Evolutionary conservation across 2,329 filamentous ascomycete species (phyloP).

Genomic region (Macrophomina tecta): DNA sequence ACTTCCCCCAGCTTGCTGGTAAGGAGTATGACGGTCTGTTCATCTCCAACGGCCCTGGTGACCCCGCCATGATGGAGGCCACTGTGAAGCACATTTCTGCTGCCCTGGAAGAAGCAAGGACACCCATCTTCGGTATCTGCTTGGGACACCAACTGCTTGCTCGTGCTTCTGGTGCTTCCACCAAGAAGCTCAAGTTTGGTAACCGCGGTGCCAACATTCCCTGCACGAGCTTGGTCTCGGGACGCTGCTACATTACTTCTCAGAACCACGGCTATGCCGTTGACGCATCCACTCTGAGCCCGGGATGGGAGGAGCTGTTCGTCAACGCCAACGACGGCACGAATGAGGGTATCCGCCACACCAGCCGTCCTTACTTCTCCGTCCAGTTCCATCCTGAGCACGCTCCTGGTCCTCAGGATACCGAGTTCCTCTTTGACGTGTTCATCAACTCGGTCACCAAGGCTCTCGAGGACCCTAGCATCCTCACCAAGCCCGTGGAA

Average conservation of each 20-base stretch:
- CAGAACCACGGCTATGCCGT: conserved; percentile 98
- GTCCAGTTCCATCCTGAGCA: conserved; percentile 99
- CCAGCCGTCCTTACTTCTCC: conserved; percentile 88
- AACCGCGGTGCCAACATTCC: conserved; percentile 99
- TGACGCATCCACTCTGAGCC: conserved; percentile 74
- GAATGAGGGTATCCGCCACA: conserved; percentile 96
- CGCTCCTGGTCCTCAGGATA: conserved; percentile 92
- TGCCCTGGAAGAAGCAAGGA: conserved; percentile 78
- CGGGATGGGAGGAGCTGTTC: conserved; percentile 91
- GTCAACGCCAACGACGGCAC: conserved; percentile 98
- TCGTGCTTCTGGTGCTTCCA: conserved; percentile 82
- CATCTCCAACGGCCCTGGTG: conserved; percentile 96
- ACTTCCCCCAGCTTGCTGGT: conserved; percentile 77
- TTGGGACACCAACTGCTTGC: conserved; percentile 93
- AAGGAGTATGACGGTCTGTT: conserved; percentile 96
- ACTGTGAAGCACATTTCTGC: conserved; percentile 81
- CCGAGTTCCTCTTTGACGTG: conserved; percentile 95
- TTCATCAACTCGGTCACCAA: conserved; percentile 86
- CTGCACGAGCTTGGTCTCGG: conserved; percentile 92
- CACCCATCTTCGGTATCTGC: conserved; percentile 95
- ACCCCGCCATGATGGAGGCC: conserved; percentile 81
- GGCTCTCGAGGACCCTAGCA: conserved; percentile 69
- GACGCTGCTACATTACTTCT: conserved; percentile 97
- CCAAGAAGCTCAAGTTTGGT: conserved; percentile 98
- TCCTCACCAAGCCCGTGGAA: conserved; percentile 74